phyloP scores from a whole-genome alignment of 1,284 basidiomycete genomes.

The Sanghuangporus weigelae region DNA sequence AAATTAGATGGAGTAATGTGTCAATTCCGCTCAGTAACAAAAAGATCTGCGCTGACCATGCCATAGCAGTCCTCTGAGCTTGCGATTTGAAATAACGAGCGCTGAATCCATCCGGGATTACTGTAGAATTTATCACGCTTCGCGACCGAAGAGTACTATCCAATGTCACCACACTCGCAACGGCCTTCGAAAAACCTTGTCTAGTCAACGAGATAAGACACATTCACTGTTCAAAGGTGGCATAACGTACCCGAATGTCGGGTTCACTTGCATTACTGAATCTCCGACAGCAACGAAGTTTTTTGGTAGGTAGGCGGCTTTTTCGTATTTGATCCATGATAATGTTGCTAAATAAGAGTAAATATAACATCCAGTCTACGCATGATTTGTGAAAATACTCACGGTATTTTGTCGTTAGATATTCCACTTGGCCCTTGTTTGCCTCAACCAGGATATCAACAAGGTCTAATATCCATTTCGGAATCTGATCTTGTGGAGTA shows the following conservation, averaged over 20 bases:
- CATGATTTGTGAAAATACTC: background rate
- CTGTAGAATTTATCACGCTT: background rate
- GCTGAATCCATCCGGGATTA: slow-evolving; percentile 2
- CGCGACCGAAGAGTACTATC: slow-evolving; percentile 16
- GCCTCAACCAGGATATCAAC: slow-evolving; percentile 8
- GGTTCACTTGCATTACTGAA: slow-evolving; percentile 19
- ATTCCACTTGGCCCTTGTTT: background rate
- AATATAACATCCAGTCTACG: background rate
- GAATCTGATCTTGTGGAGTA: slow-evolving; percentile 1
- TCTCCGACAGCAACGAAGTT: slow-evolving; percentile 20
- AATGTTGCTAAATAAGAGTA: slow-evolving; percentile 8
- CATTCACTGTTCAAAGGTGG: background rate
- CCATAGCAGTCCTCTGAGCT: background rate
- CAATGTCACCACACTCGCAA: slow-evolving; percentile 13
- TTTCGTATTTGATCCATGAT: slow-evolving; percentile 17
- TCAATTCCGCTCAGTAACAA: background rate
- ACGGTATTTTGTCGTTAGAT: slow-evolving; percentile 10
- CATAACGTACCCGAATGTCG: slow-evolving; percentile 15
- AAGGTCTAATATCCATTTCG: slow-evolving; percentile 8
- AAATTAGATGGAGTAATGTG: background rate
- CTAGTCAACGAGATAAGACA: background rate
- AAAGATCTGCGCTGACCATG: slow-evolving; percentile 10
- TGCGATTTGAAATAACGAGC: slow-evolving; percentile 9
- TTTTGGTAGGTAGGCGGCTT: slow-evolving; percentile 12
- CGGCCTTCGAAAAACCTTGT: slow-evolving; percentile 17